Base-by-base conservation (phyloP, 306 rosid genomes). In the Medicago lupulina region DNA sequence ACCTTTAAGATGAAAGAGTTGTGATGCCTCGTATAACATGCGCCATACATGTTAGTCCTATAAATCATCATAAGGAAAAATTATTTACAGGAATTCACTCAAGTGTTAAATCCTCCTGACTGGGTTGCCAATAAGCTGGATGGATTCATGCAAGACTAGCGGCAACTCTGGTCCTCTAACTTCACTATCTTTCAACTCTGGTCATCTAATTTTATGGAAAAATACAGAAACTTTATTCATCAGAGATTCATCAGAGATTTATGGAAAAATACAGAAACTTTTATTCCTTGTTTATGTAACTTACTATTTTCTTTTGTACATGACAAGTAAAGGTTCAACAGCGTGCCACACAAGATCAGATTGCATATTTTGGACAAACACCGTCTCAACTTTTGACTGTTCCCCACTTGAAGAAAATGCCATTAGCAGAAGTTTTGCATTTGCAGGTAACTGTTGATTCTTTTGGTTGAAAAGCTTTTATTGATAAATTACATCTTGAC, bases 361-460 rank as follows among this genome's bases (percentile, higher is more conserved):
- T 95, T 75, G 91, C 97, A 11, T 95, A 95, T 86, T 95, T 92
- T 85, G 99, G 99, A 69, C 97, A 95, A 87, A 95, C 99, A 9
- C 99, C 99, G 39, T 95, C 98, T 39, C 99, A 95, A 86, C 99
- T 95, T 80, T 82, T 95, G 34, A 87, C 92, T 18, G 77, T 84
- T 73, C 99, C 99, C 83, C 99, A 95, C 77, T 67, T 89, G 83
- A 88, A 86, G 83, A 92, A 77, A 88, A 87, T 86, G 88, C 93
- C 97, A 51, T 79, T 92, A 70, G 87, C 93, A 19, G 97, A 95
- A 79, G 97, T 90, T 67, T 91, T 92, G 79, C 99, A 92, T 85
- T 81, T 95, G 90, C 99, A 95, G 99, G 99, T 92, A 84, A 67
- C 57, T 69, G 10, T 39, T 39, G 51, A 21, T 77, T 21, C 17